Base-by-base conservation (phyloP, 768 basidiomycete species). In the Coprinellus aureogranulatus region DNA sequence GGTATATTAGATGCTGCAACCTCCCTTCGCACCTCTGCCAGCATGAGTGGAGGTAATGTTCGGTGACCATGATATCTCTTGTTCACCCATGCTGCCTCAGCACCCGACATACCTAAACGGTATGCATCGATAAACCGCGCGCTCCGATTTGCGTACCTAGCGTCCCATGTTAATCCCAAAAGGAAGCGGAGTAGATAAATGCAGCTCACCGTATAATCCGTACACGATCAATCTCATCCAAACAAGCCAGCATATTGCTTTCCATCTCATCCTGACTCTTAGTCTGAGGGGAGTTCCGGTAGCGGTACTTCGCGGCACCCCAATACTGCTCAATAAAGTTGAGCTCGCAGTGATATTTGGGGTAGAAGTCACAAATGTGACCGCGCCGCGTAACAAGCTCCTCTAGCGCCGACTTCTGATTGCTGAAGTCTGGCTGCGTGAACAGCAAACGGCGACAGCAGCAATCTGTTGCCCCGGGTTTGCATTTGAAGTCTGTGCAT, bases 241-340 rank as follows among this genome's bases (percentile, higher is more conserved):
- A 23, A 5, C 30, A 22, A 18, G 3, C 14, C 3, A 31, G 6
- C 22, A 20, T 56, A 18, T 56, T 56, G 1, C 3, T 31, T 30
- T 49, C 48, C 25, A 49, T 34, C 34, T 34, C 34, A 6, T 34
- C 34, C 34, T 34, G 34, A 34, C 34, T 34, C 14, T 34, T 34
- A 6, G 34, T 34, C 14, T 34, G 34, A 14, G 34, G 34, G 6
- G 34, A 34, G 14, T 34, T 34, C 8, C 34, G 34, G 14, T 34
- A 34, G 34, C 34, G 34, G 8, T 6, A 26, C 40, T 51, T 47
- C 18, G 25, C 57, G 16, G 57, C 52, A 88, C 68, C 11, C 86
- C 84, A 0, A 85, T 88, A 71, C 48, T 71, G 68, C 58, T 75
- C 72, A 62, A 76, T 75, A 44, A 70, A 72, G 48, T 76, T 74